These are phyloP conservation scores for Eragrostis nindensis DNA, from an alignment of 176 grass and related monocot species.

Conservation along the genomic window DNA sequence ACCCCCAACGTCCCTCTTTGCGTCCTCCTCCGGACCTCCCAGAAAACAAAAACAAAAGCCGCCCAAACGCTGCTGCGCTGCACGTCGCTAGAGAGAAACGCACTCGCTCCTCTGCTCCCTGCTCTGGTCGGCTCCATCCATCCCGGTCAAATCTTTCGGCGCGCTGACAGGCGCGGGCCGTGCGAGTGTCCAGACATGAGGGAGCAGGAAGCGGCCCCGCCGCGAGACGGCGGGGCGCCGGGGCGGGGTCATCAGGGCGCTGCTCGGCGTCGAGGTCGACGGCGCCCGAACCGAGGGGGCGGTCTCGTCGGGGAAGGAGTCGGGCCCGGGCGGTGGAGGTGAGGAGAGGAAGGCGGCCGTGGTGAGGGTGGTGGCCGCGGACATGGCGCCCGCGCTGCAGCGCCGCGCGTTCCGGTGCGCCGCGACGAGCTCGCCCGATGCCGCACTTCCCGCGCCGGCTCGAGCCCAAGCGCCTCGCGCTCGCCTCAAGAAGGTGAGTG, in stretches of 20 bases:
- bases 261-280: conserved; percentile 55
- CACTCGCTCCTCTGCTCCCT: neutral
- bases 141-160: conserved; percentile 21
- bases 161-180: neutral
- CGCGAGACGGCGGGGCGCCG: conserved; percentile 61
- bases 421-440: conserved; percentile 79
- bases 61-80: conserved; percentile 29
- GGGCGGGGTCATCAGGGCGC: conserved; percentile 59
- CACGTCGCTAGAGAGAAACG: conserved; percentile 21
- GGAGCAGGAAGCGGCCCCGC: conserved; percentile 39
- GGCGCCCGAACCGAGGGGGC: neutral
- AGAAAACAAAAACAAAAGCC: conserved; percentile 34
- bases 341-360: conserved; percentile 53
- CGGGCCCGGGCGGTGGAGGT: neutral
- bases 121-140: neutral
- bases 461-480: conserved; percentile 85
- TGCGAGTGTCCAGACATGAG: neutral
- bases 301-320: conserved; percentile 20
- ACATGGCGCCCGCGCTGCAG: conserved; percentile 80
- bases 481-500: conserved; percentile 92
- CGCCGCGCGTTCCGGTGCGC: conserved; percentile 80
- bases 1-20: conserved; percentile 25
- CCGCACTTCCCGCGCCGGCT: conserved; percentile 61
- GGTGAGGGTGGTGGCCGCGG: conserved; percentile 72
- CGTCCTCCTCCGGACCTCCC: neutral